Evolutionary conservation across 2,329 filamentous ascomycete genomes (phyloP), one percentile per base, ranked within the genome.

Genomic region (Orbilia quercus): DNA sequence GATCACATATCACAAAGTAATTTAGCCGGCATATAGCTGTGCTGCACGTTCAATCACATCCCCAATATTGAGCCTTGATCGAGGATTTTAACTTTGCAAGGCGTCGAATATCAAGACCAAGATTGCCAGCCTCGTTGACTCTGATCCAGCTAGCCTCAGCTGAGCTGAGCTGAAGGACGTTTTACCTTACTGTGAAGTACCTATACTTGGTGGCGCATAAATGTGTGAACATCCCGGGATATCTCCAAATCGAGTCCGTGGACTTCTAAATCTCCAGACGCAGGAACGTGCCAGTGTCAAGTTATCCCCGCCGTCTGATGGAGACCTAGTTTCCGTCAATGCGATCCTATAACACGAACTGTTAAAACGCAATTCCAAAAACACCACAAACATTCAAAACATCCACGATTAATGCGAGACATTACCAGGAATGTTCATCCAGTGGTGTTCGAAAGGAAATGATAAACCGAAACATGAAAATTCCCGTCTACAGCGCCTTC

Each of bases 301-400:
- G 31, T 57, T 53, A 34, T 67, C 18, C 47, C 48, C 63, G 31
- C 63, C 53, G 63, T 23, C 36, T 44, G 31, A 53, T 45, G 63
- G 53, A 67, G 63, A 53, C 34, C 9, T 23, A 12, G 53, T 59
- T 67, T 67, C 53, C 44, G 58, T 66, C 63, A 59, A 53, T 42
- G 55, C 40, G 16, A 9, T 47, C 22, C n/a, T 40, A 40, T 38
- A 34, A 20, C 45, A 50, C 47, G 42, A 54, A 45, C 25, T 23
- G 23, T 20, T 38, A 53, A 38, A 31, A 31, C 28, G n/a, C 16
- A 28, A 38, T 2, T 14, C 28, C n/a, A 11, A n/a, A 44, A 18
- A 42, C 11, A 22, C 38, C 16, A 7, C 23, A 9, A 54, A n/a
- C 7, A 38, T 40, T 40, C 51, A 31, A 54, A 31, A 54, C 34